Evolutionary conservation across 139 green algal genomes (phyloP), one percentile per base, ranked within the genome.

Genomic region (Deuterostichococcus epilithicus): DNA sequence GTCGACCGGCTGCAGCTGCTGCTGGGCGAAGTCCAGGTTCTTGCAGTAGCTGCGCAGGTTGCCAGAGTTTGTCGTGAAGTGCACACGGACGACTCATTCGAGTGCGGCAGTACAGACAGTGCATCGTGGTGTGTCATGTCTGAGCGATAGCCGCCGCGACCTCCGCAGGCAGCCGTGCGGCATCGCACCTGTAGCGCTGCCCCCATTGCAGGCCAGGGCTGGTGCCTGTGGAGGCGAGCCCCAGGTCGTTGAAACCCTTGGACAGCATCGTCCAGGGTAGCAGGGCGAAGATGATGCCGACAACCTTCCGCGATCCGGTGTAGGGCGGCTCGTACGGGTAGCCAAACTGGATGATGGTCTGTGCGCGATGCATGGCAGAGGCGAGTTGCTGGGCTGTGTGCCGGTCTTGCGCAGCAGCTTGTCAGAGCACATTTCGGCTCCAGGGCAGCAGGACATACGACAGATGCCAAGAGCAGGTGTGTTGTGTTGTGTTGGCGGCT

Each of bases 211-310:
- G 80, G 42, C 84, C 88, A 28, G 59, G 72, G 33, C 76, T 35
- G 28, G 72, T 32, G 30, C 38, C 72, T 34, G 81, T 34, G 20
- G 82, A 87, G 32, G 92, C 90, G 0, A 68, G 68, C 25, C 86
- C 89, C 39, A 96, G 82, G 79, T 97, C 92, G 25, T 75, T 47
- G 67, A 96, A 86, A 0, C 85, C 92, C 79, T 97, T 97, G 38
- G 87, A 88, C 28, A 98, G 87, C 32, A 92, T 72, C 63, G 83
- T 78, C 86, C 88, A 97, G 22, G 96, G 93, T 33, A 97, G 84
- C 26, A 95, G 72, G 2, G 84, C 81, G 68, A 97, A 94, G 73
- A 97, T 86, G 68, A 92, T 81, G 28, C 78, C 89, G 26, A 90
- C 52, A 0, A 81, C 69, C 22, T 74, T 59, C 69, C 83, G 69